Percentiles rank a stretch among this genome's conserved stretches.
phyloP scores from a whole-genome alignment of 1,284 basidiomycete genomes.

The Boletus hoseneyae region DNA sequence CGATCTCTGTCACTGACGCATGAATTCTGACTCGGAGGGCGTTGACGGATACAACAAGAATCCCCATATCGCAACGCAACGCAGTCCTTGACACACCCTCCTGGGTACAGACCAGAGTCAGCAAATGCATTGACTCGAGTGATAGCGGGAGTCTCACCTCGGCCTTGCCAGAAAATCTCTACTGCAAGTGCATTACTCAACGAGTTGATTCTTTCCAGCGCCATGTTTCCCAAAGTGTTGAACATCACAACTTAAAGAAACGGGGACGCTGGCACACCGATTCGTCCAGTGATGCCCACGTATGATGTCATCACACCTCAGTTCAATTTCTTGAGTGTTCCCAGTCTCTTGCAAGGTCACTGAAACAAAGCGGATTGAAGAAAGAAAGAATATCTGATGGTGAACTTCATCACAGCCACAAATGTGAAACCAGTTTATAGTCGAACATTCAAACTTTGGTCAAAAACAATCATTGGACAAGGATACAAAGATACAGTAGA shows the following conservation, averaged over 20 bases:
- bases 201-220: constrained; percentile 83
- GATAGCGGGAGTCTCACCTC: constrained; percentile 69
- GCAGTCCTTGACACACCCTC: constrained; percentile 96
- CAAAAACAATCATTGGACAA: too few species aligned
- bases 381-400: too few species aligned
- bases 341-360: constrained; percentile 50
- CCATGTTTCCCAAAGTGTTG: too few species aligned
- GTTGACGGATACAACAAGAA: background rate
- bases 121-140: too few species aligned
- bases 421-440: constrained; percentile 69
- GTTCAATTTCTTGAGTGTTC: constrained; percentile 49
- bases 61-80: constrained; percentile 82
- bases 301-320: constrained; percentile 72
- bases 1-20: constrained; percentile 64
- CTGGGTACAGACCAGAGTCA: constrained; percentile 35
- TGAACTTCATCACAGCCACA: too few species aligned
- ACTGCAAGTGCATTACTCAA: constrained; percentile 88
- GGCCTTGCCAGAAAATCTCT: constrained; percentile 94
- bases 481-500: too few species aligned
- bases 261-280: constrained; percentile 62
- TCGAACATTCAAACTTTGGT: too few species aligned
- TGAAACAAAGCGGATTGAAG: too few species aligned
- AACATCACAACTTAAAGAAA: constrained; percentile 32
- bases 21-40: constrained; percentile 4
- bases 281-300: constrained; percentile 76